phyloP scores from a whole-genome alignment of 176 grass and related monocot species.

The sorghum (Sorghum bicolor) region DNA sequence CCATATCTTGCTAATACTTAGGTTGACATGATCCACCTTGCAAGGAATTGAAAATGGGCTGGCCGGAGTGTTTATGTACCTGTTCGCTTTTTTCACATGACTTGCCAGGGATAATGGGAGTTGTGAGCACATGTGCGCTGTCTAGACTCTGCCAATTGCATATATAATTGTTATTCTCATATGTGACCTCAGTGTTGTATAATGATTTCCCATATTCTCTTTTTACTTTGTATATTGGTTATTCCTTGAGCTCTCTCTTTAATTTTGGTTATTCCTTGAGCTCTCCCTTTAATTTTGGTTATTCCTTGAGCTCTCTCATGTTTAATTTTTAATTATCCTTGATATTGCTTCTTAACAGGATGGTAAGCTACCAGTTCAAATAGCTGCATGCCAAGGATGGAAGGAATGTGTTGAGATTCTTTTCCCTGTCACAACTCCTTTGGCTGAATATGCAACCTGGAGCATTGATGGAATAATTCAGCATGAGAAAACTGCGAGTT shows the following conservation, averaged over 20 bases:
- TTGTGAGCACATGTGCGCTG: no score
- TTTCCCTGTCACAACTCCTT: not conserved
- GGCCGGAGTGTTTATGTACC: not conserved
- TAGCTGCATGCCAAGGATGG: conserved; percentile 20
- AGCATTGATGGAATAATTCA: conserved; percentile 14
- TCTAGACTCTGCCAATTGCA: no score
- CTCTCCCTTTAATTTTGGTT: not conserved
- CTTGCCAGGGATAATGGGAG: no score
- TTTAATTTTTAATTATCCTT: not conserved
- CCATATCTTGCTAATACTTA: no score
- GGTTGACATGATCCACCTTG: no score
- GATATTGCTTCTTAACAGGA: not conserved
- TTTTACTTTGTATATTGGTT: not conserved
- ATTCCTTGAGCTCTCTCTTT: no score
- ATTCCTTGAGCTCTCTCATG: not conserved
- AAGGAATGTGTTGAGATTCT: conserved; percentile 18
- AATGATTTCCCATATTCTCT: not conserved
- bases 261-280: not conserved
- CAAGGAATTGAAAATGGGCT: no score
- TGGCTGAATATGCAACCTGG: not conserved
- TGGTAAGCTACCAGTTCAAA: conserved; percentile 18
- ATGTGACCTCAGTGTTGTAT: no score
- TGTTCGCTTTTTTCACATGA: not conserved
- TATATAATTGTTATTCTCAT: not conserved
- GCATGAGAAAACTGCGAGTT: not conserved